phyloP scores from a whole-genome alignment of 768 basidiomycete species.

The Suillus subaureus region DNA sequence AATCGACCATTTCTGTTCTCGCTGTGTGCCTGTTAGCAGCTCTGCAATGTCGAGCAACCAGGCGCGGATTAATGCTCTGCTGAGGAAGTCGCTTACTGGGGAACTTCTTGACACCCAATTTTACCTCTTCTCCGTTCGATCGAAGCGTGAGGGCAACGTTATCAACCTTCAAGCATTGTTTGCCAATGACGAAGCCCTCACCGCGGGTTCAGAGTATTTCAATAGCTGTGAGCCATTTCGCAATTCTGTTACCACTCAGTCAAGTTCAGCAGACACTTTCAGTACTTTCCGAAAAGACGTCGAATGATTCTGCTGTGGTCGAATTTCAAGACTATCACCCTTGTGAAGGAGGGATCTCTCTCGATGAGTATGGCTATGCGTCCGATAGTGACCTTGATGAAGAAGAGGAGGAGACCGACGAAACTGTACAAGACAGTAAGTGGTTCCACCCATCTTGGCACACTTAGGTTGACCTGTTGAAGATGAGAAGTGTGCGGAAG shows the following conservation, averaged over 20 bases:
- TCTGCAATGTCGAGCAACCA: constrained; percentile 12
- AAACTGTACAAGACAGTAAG: not conserved
- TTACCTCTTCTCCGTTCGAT: constrained; percentile 20
- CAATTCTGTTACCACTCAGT: not conserved
- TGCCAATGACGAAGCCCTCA: constrained; percentile 18
- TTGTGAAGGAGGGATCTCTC: not conserved
- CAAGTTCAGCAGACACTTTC: not conserved
- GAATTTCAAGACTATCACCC: constrained; percentile 9
- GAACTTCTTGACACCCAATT: constrained; percentile 25
- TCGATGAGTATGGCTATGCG: constrained; percentile 22
- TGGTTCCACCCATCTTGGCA: not conserved
- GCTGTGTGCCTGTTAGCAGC: not conserved
- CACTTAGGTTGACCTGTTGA: not conserved
- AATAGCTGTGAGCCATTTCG: constrained; percentile 14
- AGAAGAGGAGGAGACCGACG: constrained; percentile 9
- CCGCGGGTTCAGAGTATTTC: constrained; percentile 20
- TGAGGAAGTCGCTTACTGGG: constrained; percentile 14
- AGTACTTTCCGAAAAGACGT: constrained; percentile 1
- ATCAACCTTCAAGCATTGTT: constrained; percentile 17
- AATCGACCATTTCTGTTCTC: not conserved
- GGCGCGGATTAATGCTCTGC: constrained; percentile 8
- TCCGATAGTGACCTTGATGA: constrained; percentile 28
- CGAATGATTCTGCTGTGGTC: constrained; percentile 6
- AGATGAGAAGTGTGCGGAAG: not conserved
- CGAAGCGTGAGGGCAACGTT: constrained; percentile 9